A percentile compares a stretch with the other conserved stretches of the same genome.
Conservation (phyloP, 1,139 yeast species). For the Hansenula lynferdii region DNA sequence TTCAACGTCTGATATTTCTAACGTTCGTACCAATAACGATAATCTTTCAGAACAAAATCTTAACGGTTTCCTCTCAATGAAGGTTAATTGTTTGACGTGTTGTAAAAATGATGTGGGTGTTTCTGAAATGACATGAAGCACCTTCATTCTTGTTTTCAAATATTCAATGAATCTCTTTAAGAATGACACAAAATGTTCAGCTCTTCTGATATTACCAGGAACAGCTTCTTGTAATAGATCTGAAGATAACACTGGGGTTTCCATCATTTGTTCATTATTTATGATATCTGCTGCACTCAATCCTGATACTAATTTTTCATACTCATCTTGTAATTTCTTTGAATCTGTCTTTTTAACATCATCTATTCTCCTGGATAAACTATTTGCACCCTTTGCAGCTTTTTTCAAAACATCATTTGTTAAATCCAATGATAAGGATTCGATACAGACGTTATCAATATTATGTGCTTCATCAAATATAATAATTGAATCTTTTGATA, state of each 20-base stretch:
- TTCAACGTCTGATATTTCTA: constrained; percentile 84
- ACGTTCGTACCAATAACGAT: constrained; percentile 80
- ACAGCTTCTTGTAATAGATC: constrained; percentile 89
- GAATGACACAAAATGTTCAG: constrained; percentile 94
- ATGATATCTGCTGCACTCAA: constrained; percentile 72
- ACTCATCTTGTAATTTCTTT: constrained; percentile 80
- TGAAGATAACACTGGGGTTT: constrained; percentile 81
- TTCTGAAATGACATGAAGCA: constrained; percentile 92
- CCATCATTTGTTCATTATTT: constrained; percentile 72
- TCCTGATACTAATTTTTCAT: constrained; percentile 87
- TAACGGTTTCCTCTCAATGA: constrained; percentile 86
- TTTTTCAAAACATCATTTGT: constrained; percentile 78
- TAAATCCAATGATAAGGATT: constrained; percentile 82
- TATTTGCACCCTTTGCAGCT: constrained; percentile 79
- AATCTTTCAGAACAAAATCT: constrained; percentile 89
- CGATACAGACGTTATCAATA: constrained; percentile 97
- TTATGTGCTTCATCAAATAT: constrained; percentile 98
- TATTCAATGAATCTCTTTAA: constrained; percentile 90
- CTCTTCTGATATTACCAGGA: constrained; percentile 95
- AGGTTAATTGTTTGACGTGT: constrained; percentile 89
- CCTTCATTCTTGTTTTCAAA: constrained; percentile 95
- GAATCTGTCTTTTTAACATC: constrained; percentile 82
- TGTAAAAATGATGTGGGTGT: constrained; percentile 91
- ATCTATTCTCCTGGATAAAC: constrained; percentile 69
- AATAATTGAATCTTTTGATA: constrained; percentile 88